Base-by-base conservation (phyloP, 495 filamentous ascomycete genomes). In the Penicillium paradoxum region DNA sequence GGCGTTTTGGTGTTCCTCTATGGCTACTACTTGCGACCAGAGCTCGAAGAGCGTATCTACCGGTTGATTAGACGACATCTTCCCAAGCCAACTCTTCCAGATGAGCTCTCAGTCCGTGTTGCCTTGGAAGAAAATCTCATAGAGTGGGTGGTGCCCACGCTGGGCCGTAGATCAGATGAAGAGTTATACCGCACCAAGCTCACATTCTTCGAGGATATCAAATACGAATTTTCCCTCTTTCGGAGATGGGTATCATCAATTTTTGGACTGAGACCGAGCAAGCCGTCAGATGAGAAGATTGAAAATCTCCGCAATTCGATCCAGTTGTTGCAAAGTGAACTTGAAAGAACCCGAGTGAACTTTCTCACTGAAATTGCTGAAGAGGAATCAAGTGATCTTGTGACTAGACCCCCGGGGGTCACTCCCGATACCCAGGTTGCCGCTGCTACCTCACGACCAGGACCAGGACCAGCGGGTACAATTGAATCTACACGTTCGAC, bases 111-210 rank as follows among this genome's bases (percentile, higher is more conserved):
- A 4, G 62, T 79, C 39, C 64, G 71, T 34, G 73, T 74, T 45
- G 74, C 73, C 2, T 66, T 63, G 30, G 75, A 78, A 29, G 75
- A 77, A 51, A 74, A 76, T 38, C 68, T 78, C 14, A 64, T 77
- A 34, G 74, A 75, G 45, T 77, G 74, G 74, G 70, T 75, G 53
- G 67, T 73, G 17, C 74, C 74, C 6, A 68, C 64, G 3, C 61
- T 73, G 17, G 74, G 72, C 1, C 74, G 73, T n/a, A 63, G 69
- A 34, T 60, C 70, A 7, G 67, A 69, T 37, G 71, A 77, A 49
- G 74, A 75, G 50, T 64, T 60, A 48, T 61, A 60, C 11, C 72
- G 74, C n/a, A 61, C 55, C 45, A 69, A 63, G 32, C 60, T 77
- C n/a, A 67, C 70, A 6, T 54, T 75, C 2, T 39, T 67, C 9